Conservation (phyloP, 176 grass and related monocot species). For the Areca catechu region DNA sequence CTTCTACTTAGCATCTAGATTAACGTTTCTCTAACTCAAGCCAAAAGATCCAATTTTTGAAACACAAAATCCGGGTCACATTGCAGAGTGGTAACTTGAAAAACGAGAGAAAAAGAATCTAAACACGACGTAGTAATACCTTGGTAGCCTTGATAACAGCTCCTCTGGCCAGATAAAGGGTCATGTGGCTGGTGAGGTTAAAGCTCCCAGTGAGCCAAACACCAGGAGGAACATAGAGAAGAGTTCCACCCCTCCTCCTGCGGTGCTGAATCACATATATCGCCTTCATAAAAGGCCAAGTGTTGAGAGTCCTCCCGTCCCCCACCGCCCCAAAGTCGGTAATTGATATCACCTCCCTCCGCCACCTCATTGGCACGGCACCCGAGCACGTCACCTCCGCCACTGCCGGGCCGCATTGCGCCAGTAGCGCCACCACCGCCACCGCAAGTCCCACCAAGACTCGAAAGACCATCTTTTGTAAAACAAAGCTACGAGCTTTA, state of each 20-base stretch:
- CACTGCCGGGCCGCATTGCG: background rate
- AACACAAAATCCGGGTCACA: too few species aligned
- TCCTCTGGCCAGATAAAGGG: too few species aligned
- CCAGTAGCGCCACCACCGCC: background rate
- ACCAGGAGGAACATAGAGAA: too few species aligned
- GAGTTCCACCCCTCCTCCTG: background rate
- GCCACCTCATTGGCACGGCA: background rate
- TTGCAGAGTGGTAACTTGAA: too few species aligned
- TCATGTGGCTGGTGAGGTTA: too few species aligned
- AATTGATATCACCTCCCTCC: background rate
- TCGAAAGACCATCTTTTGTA: too few species aligned
- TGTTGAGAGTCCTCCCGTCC: constrained; percentile 5
- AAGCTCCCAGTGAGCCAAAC: too few species aligned
- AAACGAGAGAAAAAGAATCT: too few species aligned
- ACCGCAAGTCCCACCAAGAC: background rate
- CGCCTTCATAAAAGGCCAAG: background rate
- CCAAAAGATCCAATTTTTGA: too few species aligned
- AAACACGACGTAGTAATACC: background rate
- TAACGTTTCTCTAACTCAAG: too few species aligned
- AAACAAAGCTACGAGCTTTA: too few species aligned
- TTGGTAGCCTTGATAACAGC: background rate
- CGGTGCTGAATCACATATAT: background rate
- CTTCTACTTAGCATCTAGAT: too few species aligned
- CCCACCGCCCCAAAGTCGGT: background rate
- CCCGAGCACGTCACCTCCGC: constrained; percentile 3